These are phyloP conservation scores for Boletus smithii DNA, from an alignment of 1,284 basidiomycete species.

Conservation along the genomic window DNA sequence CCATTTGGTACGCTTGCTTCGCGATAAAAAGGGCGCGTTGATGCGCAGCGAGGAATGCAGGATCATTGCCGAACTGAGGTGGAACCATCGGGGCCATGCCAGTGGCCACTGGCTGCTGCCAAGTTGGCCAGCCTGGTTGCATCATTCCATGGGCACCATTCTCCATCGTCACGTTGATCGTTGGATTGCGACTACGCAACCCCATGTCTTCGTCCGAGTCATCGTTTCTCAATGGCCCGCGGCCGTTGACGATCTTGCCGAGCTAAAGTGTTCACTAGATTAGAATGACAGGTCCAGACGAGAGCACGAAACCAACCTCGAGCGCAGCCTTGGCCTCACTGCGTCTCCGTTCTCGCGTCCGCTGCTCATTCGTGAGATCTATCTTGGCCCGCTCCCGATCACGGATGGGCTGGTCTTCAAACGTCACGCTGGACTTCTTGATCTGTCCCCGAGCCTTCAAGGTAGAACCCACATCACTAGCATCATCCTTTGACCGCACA, in stretches of 20 bases:
- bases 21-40: constrained; percentile 79
- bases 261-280: constrained; percentile 44
- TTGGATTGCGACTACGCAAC: constrained; percentile 15
- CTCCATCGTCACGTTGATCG: constrained; percentile 47
- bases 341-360: constrained; percentile 63
- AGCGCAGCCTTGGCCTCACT: constrained; percentile 75
- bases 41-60: constrained; percentile 62
- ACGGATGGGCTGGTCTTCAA: constrained; percentile 40
- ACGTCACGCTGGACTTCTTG: constrained; percentile 60
- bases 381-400: constrained; percentile 33
- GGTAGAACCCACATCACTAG: constrained; percentile 36
- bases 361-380: constrained; percentile 44
- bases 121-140: constrained; percentile 24
- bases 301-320: constrained; percentile 50
- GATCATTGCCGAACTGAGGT: constrained; percentile 42
- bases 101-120: constrained; percentile 32
- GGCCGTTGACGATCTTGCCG: constrained; percentile 76
- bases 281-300: constrained; percentile 4
- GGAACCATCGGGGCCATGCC: constrained; percentile 28
- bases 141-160: constrained; percentile 34
- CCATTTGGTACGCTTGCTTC: constrained; percentile 82
- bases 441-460: constrained; percentile 36
- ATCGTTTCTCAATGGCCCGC: constrained; percentile 52
- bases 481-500: constrained; percentile 28
- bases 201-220: constrained; percentile 50